phyloP scores from a whole-genome alignment of 1,284 basidiomycete species.

The Cerrena zonata region DNA sequence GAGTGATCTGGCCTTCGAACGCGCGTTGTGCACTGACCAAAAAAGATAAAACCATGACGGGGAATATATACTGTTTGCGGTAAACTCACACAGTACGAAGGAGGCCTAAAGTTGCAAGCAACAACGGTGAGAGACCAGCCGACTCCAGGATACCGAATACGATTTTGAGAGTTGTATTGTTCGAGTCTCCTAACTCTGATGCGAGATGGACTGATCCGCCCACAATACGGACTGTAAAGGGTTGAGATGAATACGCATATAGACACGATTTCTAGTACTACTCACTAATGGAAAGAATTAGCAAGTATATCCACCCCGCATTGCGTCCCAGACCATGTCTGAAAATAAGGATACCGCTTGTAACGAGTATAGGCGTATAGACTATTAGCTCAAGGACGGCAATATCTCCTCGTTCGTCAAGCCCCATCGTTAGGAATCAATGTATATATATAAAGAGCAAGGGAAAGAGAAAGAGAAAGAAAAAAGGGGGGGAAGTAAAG shows the following conservation, averaged over 20 bases:
- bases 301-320: slow-evolving; percentile 58
- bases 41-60: not conserved
- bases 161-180: slow-evolving; percentile 38
- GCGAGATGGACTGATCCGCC: slow-evolving; percentile 53
- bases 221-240: slow-evolving; percentile 45
- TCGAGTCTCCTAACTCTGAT: slow-evolving; percentile 34
- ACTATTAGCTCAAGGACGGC: slow-evolving; percentile 22
- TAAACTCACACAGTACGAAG: slow-evolving; percentile 55
- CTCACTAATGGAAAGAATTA: slow-evolving; percentile 28
- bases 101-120: slow-evolving; percentile 54
- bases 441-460: slow-evolving; percentile 2
- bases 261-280: not conserved
- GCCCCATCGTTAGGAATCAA: no score
- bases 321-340: slow-evolving; percentile 50
- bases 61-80: slow-evolving; percentile 3
- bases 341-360: slow-evolving; percentile 39
- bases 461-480: not conserved
- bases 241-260: slow-evolving; percentile 4
- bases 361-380: slow-evolving; percentile 46
- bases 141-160: slow-evolving; percentile 52
- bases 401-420: slow-evolving; percentile 15
- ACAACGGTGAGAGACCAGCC: slow-evolving; percentile 46
- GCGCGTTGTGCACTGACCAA: slow-evolving; percentile 25
- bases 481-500: not conserved
- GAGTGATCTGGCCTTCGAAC: slow-evolving; percentile 18